Percentiles rank a stretch among this genome's conserved stretches.
phyloP scores from a whole-genome alignment of 2,329 filamentous ascomycete genomes.

The Fusarium ambrosium region DNA sequence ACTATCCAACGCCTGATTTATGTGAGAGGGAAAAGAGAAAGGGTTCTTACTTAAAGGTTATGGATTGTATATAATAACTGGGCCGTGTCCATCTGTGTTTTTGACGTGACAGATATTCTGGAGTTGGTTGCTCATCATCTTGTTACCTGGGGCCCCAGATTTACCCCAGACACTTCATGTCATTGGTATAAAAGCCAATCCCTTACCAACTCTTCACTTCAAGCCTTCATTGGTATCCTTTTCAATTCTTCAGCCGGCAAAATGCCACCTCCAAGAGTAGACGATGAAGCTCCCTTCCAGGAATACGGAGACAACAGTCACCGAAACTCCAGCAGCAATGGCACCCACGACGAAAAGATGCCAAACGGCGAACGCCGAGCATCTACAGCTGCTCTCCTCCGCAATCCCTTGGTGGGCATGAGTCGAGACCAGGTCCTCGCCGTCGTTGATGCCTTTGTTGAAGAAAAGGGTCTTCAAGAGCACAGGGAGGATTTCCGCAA shows the following conservation, averaged over 20 bases:
- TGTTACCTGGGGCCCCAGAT: conserved; percentile 23
- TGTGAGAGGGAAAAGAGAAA: neutral
- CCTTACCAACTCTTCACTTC: neutral
- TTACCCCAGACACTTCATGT: conserved; percentile 11
- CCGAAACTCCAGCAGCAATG: conserved; percentile 40
- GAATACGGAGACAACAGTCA: conserved; percentile 23
- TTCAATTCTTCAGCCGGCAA: neutral
- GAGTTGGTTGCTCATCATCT: neutral
- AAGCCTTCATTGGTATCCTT: neutral
- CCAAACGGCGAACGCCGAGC: conserved; percentile 16
- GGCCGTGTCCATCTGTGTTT: neutral
- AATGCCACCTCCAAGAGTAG: conserved; percentile 46
- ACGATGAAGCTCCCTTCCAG: conserved; percentile 41
- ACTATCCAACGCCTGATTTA: conserved; percentile 1
- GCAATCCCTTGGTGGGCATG: conserved; percentile 50
- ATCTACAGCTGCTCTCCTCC: conserved; percentile 47
- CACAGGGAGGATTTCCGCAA: conserved; percentile 62
- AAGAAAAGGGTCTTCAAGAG: conserved; percentile 50
- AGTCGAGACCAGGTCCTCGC: conserved; percentile 48
- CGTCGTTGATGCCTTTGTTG: conserved; percentile 55
- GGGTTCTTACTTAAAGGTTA: neutral
- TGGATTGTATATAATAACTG: conserved; percentile 32
- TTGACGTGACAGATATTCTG: neutral
- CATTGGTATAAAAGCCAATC: neutral
- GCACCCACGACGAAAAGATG: conserved; percentile 36